Evolutionary conservation across 2,329 filamentous ascomycete species (phyloP), one percentile per base, ranked within the genome.

Genomic region (Juglanconis sp.): DNA sequence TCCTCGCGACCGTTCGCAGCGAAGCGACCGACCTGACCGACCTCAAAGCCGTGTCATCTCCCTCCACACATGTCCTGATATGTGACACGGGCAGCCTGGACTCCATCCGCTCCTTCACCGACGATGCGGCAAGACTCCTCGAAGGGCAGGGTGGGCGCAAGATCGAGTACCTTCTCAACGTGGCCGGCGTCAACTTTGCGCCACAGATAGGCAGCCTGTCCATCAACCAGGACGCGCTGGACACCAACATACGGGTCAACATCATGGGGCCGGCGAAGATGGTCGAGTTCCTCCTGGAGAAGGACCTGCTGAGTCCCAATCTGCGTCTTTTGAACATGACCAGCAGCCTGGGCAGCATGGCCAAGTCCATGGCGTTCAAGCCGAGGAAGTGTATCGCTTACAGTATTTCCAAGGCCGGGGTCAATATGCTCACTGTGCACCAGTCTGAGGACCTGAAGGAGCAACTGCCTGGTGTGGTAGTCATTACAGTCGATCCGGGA

Each of bases 261-360:
- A 78, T 81, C 3, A 57, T 80, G 17, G 79, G 79, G 0, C 79
- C 79, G 0, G 78, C 78, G 1, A 77, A 77, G 59, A 71, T 75
- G 6, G 72, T 79, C 0, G 71, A 79, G 65, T 70, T 71, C 1
- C 63, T 81, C 53, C 63, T 70, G 1, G 66, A 67, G 36, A 63
- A 64, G 34, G 64, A 64, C 11, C 52, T 70, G 44, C 66, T 74
- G 46, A 56, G 67, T 13, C 32, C 61, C 0, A 48, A 65, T 6
- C 71, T 70, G 4, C 69, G 72, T 49, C 63, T 75, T 53, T 69
- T 76, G 44, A 79, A 81, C 67, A 71, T 81, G 62, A 76, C 73
- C 2, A 79, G 77, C 0, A 70, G 70, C 0, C 61, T 79, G 24
- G 77, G 70, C 5, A 71, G 73, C 48, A 42, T 77, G 38, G 68